A percentile compares a stretch with the other conserved stretches of the same genome.
phyloP scores from a whole-genome alignment of 306 rosid genomes.

The Citrullus colocynthis region DNA sequence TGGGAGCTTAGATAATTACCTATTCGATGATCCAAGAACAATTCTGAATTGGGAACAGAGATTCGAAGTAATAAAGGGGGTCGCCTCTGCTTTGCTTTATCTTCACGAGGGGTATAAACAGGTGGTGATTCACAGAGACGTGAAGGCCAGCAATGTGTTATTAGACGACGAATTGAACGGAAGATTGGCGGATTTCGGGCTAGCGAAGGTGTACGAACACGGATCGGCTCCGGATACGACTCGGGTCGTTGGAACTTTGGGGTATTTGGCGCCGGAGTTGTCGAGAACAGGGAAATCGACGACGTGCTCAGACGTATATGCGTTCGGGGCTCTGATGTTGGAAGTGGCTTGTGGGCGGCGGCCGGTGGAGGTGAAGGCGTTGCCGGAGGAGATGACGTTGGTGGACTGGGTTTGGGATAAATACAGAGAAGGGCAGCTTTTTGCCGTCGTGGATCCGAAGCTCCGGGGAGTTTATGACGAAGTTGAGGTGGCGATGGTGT shows the following conservation, averaged over 20 bases:
- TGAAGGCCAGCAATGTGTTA: slow-evolving; percentile 24
- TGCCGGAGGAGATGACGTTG: slow-evolving; percentile 32
- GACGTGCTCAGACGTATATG: slow-evolving; percentile 34
- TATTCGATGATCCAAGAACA: slow-evolving; percentile 2
- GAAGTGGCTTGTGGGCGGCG: slow-evolving; percentile 44
- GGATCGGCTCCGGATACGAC: slow-evolving; percentile 50
- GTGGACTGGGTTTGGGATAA: slow-evolving; percentile 55
- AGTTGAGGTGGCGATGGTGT: slow-evolving; percentile 21
- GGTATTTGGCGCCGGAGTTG: slow-evolving; percentile 48
- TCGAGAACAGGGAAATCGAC: slow-evolving; percentile 51
- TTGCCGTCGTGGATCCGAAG: slow-evolving; percentile 33
- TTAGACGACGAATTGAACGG: slow-evolving; percentile 19
- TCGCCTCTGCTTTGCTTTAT: slow-evolving; percentile 6
- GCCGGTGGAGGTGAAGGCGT: slow-evolving; percentile 38
- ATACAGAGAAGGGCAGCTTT: slow-evolving; percentile 24
- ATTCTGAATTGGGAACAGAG: slow-evolving; percentile 6
- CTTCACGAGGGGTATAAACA: slow-evolving; percentile 14
- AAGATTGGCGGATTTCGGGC: slow-evolving; percentile 25
- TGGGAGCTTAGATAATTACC: slow-evolving; percentile 3
- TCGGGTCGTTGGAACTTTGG: slow-evolving; percentile 46
- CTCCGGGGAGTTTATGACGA: slow-evolving; percentile 23
- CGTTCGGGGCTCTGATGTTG: slow-evolving; percentile 42
- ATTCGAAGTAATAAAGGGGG: not conserved
- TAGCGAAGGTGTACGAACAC: slow-evolving; percentile 45
- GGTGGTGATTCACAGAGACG: slow-evolving; percentile 30